Evolutionary conservation across 1,284 basidiomycete genomes (phyloP), one percentile per base, ranked within the genome.

Genomic region (Ganoderma lingzhi): DNA sequence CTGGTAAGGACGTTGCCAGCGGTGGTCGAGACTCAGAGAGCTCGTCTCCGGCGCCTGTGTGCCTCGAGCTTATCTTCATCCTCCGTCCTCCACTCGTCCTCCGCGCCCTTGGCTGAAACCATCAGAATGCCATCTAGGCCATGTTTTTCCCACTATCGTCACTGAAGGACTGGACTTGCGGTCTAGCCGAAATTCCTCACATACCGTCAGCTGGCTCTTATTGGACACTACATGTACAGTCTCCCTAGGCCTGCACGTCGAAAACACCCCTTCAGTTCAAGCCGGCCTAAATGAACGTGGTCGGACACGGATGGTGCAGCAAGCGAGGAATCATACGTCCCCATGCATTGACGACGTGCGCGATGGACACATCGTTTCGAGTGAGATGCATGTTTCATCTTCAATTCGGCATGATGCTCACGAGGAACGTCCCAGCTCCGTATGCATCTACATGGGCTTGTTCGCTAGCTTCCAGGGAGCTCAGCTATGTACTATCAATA

Each of bases 21-120:
- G 63, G 65, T 67, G 64, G 69, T 67, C 61, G 60, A 65, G 63
- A 68, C 60, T 66, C 62, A 63, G 60, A 56, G 66, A 15, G 1
- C 14, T 32, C 12, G 23, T 14, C 14, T 28, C n/a, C 14, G 23
- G 17, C 59, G 39, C 14, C 39, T 41, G 3, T n/a, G 28, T 12
- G 4, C 39, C 2, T 28, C 14, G 35, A 30, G 48, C 12, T 23
- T n/a, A 9, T 19, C 56, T 59, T 2, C 32, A 35, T 17, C 6
- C 41, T 28, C 58, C 35, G 35, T 41, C 35, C 35, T 15, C 28
- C 37, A 15, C n/a, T 23, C 39, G 39, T 60, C 23, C 32, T 61
- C 41, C 28, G 48, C 23, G 48, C 39, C 35, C 23, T 32, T 9
- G 8, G 6, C 39, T n/a, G 41, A 61, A 23, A 61, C 39, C 39